These are phyloP conservation scores for Trichoderma koningii DNA, from an alignment of 2,329 filamentous ascomycete species.

Conservation along the genomic window DNA sequence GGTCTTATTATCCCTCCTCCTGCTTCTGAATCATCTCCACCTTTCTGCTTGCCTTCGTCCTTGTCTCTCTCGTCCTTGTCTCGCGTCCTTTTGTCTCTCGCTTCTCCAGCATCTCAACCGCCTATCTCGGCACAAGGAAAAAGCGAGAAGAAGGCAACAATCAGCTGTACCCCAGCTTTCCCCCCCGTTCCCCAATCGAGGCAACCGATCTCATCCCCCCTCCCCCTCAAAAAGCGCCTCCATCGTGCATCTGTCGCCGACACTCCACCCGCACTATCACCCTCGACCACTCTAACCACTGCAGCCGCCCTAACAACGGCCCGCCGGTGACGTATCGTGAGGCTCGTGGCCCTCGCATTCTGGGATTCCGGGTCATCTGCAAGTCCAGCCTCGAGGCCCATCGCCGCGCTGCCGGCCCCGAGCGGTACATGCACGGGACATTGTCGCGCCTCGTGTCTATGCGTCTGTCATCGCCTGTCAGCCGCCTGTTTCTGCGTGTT, in stretches of 20 bases:
- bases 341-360: conserved; percentile 22
- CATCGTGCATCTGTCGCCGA: conserved; percentile 22
- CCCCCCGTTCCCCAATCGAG: too few relatives aligned
- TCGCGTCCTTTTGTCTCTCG: conserved; percentile 1
- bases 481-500: too few relatives aligned
- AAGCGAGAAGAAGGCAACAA: too few relatives aligned
- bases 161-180: too few relatives aligned
- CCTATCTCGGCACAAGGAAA: background rate
- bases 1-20: background rate
- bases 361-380: conserved; percentile 29
- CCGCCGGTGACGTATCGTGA: conserved; percentile 28
- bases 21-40: background rate
- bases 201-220: too few relatives aligned
- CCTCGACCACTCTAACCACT: background rate
- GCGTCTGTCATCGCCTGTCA: too few relatives aligned
- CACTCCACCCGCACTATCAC: conserved; percentile 18
- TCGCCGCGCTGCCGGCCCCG: conserved; percentile 16
- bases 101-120: conserved; percentile 2
- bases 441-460: background rate
- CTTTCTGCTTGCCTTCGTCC: conserved; percentile 13
- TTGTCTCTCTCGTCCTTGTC: background rate
- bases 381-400: conserved; percentile 12
- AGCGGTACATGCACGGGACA: conserved; percentile 17
- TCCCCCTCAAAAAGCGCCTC: conserved; percentile 4
- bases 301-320: conserved; percentile 14